phyloP scores from a whole-genome alignment of 768 basidiomycete species.

The Rhodosporidiobolus sp. region DNA sequence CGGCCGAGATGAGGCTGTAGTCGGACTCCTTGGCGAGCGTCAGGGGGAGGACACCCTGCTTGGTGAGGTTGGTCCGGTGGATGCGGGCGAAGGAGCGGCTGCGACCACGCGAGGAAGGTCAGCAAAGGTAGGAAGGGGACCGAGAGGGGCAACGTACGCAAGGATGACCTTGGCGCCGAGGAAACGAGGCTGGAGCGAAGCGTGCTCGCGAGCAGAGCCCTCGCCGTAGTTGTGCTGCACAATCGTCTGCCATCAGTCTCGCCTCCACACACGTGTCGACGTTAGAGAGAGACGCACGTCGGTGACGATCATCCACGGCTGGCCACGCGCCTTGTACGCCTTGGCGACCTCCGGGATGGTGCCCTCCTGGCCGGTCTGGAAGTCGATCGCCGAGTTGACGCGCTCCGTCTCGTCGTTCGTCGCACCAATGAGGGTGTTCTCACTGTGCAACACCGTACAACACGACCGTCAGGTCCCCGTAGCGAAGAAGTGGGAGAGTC shows the following conservation, averaged over 20 bases:
- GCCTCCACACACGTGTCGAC: background rate
- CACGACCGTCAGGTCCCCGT: background rate
- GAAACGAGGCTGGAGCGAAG: slow-evolving; percentile 87
- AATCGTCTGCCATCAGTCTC: background rate
- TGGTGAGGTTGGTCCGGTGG: slow-evolving; percentile 66
- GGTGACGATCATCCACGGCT: slow-evolving; percentile 94
- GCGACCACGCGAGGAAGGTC: background rate
- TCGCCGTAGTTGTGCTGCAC: slow-evolving; percentile 76
- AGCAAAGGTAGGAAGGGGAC: slow-evolving; percentile 20
- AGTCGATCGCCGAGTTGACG: slow-evolving; percentile 86
- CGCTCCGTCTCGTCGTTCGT: slow-evolving; percentile 88
- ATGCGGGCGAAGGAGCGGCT: slow-evolving; percentile 92
- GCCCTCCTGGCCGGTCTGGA: slow-evolving; percentile 59
- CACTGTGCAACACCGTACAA: background rate
- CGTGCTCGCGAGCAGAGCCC: slow-evolving; percentile 95
- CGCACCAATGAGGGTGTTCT: slow-evolving; percentile 43
- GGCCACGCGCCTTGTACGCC: slow-evolving; percentile 71
- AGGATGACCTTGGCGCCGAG: slow-evolving; percentile 44
- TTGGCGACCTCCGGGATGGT: slow-evolving; percentile 91
- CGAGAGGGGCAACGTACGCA: slow-evolving; percentile 58
- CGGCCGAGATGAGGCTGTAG: slow-evolving; percentile 72
- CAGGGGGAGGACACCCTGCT: slow-evolving; percentile 95
- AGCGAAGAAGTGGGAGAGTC: background rate
- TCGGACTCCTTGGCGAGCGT: slow-evolving; percentile 85
- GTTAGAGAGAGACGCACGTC: slow-evolving; percentile 53